Evolutionary conservation across 345 rosid genomes (phyloP).

Genomic region (Gossypium longicalyx): DNA sequence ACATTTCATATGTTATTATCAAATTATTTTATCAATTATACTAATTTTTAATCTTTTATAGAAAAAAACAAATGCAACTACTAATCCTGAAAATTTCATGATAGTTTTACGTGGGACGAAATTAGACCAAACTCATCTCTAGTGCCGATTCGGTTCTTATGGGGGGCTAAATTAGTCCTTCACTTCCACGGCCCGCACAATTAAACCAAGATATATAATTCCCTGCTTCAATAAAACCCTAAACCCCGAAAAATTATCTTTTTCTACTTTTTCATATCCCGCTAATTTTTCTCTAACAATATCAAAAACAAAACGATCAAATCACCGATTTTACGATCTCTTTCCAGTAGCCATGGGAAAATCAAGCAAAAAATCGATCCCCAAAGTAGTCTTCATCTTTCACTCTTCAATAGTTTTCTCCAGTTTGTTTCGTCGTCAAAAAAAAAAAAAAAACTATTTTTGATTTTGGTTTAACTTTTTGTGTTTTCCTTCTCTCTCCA

Average conservation of each 20-base stretch:
- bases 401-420: not conserved
- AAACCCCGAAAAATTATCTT: not conserved
- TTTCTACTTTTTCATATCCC: not conserved
- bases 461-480: not conserved
- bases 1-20: too few relatives aligned
- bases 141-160: too few relatives aligned
- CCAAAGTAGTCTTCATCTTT: slow-evolving; percentile 2
- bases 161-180: too few relatives aligned
- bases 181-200: not conserved
- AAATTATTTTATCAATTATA: rapidly evolving
- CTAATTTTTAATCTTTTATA: too few relatives aligned
- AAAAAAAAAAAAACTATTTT: not conserved
- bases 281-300: not conserved
- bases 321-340: not conserved
- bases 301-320: not conserved
- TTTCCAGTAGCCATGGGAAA: slow-evolving; percentile 3
- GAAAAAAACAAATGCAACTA: too few relatives aligned
- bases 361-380: slow-evolving; percentile 7
- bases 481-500: not conserved
- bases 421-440: not conserved
- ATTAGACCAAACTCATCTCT: too few relatives aligned
- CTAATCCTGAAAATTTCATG: too few relatives aligned
- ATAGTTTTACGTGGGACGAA: too few relatives aligned
- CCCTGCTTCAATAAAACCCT: not conserved
- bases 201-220: too few relatives aligned